Conservation (phyloP, 2,329 filamentous ascomycete species). For the Microsporum audouinii region DNA sequence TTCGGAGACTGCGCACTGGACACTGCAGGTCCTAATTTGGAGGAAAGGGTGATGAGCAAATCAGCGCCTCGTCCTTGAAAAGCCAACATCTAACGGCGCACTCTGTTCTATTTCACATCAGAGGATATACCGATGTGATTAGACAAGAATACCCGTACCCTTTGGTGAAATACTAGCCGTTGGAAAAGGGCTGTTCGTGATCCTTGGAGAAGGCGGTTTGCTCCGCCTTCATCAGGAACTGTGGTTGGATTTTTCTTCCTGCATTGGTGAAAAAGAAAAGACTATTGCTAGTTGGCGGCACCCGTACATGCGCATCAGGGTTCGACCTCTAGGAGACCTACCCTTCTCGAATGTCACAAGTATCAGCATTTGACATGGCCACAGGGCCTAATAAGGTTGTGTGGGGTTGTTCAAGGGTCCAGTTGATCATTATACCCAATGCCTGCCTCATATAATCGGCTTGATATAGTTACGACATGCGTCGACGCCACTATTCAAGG, state of each 20-base stretch:
- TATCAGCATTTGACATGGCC: conserved; percentile 3
- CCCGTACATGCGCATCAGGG: not conserved
- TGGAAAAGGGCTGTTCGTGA: not conserved
- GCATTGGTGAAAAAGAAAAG: not conserved
- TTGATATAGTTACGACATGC: conserved; percentile 3
- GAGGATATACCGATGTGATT: conserved; percentile 1
- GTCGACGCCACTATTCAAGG: not conserved
- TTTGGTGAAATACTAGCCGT: not conserved
- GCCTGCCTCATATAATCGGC: not conserved
- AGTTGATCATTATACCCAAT: conserved; percentile 1
- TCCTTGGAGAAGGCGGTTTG: not conserved
- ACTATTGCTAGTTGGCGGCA: not conserved
- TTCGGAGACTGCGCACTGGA: conserved; percentile 4
- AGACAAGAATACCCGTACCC: not conserved
- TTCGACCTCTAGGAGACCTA: not conserved
- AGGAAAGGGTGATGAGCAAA: conserved; percentile 3
- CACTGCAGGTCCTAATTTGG: conserved; percentile 4
- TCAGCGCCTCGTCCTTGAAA: not conserved
- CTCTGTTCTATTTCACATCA: not conserved
- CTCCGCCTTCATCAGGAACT: not conserved
- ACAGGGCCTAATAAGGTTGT: not conserved
- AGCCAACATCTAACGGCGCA: not conserved
- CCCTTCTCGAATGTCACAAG: conserved; percentile 4
- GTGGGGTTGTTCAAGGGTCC: conserved; percentile 4
- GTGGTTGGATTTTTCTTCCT: not conserved